Conservation (phyloP, 148 eudicot species). For the Polygonum maritimum region DNA sequence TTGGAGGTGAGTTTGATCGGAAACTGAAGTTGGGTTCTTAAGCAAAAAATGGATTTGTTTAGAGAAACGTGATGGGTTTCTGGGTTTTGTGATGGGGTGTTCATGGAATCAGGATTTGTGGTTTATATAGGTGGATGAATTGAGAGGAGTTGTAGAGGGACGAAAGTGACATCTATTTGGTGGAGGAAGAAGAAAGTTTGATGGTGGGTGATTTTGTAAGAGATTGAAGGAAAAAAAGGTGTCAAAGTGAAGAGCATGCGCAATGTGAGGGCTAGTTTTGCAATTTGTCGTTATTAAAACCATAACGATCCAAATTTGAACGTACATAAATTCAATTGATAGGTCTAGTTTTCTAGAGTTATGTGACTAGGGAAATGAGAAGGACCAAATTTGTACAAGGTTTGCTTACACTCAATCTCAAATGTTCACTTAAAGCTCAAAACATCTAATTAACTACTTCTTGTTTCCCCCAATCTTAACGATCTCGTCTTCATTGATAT, state of each 20-base stretch:
- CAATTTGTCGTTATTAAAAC: too few relatives aligned
- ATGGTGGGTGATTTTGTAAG: too few relatives aligned
- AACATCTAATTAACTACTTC: not conserved
- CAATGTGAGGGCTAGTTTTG: too few relatives aligned
- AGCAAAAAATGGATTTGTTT: not conserved
- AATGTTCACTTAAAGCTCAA: not conserved
- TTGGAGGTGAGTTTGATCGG: not conserved
- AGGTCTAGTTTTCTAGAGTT: not conserved
- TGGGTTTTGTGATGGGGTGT: too few relatives aligned
- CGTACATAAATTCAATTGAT: too few relatives aligned
- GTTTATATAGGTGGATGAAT: not conserved
- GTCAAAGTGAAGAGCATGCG: too few relatives aligned
- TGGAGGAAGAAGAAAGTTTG: too few relatives aligned
- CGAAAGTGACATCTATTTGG: too few relatives aligned
- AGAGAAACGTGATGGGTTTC: not conserved
- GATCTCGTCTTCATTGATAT: not conserved
- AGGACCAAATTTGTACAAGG: not conserved
- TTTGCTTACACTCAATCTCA: conserved; percentile 7
- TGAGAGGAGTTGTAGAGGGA: too few relatives aligned
- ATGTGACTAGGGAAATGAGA: not conserved
- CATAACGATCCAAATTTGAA: too few relatives aligned
- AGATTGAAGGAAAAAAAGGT: too few relatives aligned
- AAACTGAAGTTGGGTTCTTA: not conserved
- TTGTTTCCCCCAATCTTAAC: not conserved
- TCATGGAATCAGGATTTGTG: not conserved